Evolutionary conservation across 164 flowering plant species (phyloP), one percentile per base, ranked within the genome.

Genomic region (Aristolochia contorta): DNA sequence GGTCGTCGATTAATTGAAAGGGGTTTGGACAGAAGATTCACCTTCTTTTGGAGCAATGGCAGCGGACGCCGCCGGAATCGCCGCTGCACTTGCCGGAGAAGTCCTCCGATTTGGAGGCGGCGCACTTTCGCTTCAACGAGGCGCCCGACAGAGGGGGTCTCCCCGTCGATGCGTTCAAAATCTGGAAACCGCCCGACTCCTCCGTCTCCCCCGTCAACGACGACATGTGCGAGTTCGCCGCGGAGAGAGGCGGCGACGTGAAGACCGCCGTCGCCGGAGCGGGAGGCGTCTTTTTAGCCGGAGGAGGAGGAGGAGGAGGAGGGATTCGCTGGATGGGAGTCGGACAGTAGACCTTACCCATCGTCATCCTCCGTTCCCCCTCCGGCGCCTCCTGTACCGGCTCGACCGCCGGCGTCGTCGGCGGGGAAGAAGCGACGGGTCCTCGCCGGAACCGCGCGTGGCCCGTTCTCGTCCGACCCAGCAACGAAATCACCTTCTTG

Each of bases 21-120:
- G n/a, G n/a, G n/a, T n/a, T n/a, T 27, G 30, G 30, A 27, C 2
- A 27, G 30, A 27, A 27, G 30, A 14, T 41, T 13, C 43, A 93
- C 99, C 89, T 86, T 62, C 82, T 74, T 74, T 93, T 93, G 24
- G 95, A 82, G 57, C 99, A 90, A 77, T 88, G 96, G 73, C 97
- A 90, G 12, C 86, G 74, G 18, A 84, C 80, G 7, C 87, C 75
- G 15, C 27, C 18, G 19, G n/a, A n/a, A 3, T 83, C 73, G 0
- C 70, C 76, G 20, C 77, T 72, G 62, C 84, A 78, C 74, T 79
- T 79, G 54, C 71, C 84, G 53, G 85, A 80, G 14, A 70, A 67
- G 43, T 70, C 82, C n/a, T 83, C 88, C 23, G 88, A 72, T 53
- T 50, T 65, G 9, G 73, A 81, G 63, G 66, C 74, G 63, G 66